Base-by-base conservation (phyloP, 257 asterid species). In the Ajuga chamaepitys region DNA sequence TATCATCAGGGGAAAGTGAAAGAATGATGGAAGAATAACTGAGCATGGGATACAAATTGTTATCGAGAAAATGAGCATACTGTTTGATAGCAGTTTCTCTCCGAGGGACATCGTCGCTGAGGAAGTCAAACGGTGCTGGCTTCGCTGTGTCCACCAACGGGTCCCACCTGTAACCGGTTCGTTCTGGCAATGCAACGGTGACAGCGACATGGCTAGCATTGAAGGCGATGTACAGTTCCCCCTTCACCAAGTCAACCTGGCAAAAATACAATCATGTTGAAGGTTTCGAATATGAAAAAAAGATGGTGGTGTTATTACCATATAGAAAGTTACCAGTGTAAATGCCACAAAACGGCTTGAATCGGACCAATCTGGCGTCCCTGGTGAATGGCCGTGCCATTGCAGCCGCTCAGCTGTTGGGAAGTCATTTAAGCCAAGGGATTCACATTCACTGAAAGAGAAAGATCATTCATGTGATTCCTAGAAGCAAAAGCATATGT, bases 331-430 rank as follows among this genome's bases (percentile, higher is more conserved):
- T 78, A 87, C 98, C 98, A 93, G 70, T 24, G 99, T 84, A 74
- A 89, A 83, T 3, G 96, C 95, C 28, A 93, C 99, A 37, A 82
- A 93, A 67, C 99, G 85, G 78, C 95, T 93, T 17, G 82, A 58
- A 55, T 87, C 88, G 1, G 96, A 83, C 97, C 99, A 93, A 77
- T 93, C 92, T 40, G 99, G 99, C 30, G 61, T 50, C 56, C 75
- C 89, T n/a, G 97, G 90, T 60, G 84, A 67, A 78, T 87, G 95
- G 71, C 99, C 97, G 53, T 93, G 99, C 97, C 99, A 93, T 61
- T 84, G 88, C 74, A 93, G 75, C 74, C 95, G 79, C 80, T 93
- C 95, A 28, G 99, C 95, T 48, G 90, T 93, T 35, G 92, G 99
- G 88, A 89, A 93, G 70, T 83, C 88, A 24, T 81, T 68, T 66